Percentiles rank a stretch among this genome's conserved stretches.
These are phyloP conservation scores for Wickerhamiella azymoides DNA, from an alignment of 805 yeast species.

Conservation along the genomic window DNA sequence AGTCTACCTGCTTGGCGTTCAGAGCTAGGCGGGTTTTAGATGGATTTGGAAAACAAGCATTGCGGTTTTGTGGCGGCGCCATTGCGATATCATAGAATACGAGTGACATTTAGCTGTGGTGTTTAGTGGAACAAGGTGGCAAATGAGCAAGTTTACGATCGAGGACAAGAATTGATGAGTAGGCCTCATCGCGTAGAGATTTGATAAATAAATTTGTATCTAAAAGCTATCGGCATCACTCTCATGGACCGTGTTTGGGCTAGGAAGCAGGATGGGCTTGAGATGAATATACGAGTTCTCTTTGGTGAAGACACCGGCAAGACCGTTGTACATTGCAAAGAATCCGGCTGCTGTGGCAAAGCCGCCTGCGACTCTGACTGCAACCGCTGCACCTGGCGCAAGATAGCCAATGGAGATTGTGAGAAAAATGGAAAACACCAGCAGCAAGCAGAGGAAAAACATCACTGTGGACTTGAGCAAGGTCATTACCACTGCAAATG, in stretches of 20 bases:
- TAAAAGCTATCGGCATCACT: no score
- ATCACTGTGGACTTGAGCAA: conserved; percentile 54
- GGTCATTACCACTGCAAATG: conserved; percentile 52
- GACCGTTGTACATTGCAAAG: conserved; percentile 52
- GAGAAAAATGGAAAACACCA: conserved; percentile 40
- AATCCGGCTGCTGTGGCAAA: conserved; percentile 43
- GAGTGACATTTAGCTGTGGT: neutral
- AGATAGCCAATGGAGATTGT: conserved; percentile 41
- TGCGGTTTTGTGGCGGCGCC: neutral
- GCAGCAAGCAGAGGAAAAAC: conserved; percentile 42
- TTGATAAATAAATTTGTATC: no score
- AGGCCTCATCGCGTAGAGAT: no score
- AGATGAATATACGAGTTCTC: conserved; percentile 45
- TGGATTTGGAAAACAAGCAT: neutral
- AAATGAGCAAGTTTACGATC: no score
- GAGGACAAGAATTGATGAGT: no score
- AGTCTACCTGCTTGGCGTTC: neutral
- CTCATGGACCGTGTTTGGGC: neutral
- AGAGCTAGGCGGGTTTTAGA: neutral
- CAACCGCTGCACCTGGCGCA: conserved; percentile 26
- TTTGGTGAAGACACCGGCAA: conserved; percentile 44
- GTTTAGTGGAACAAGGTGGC: no score
- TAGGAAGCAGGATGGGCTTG: conserved; percentile 36
- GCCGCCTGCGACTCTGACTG: conserved; percentile 47
- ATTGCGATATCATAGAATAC: neutral